These are phyloP conservation scores for Meyerozyma smithsonii DNA, from an alignment of 1,139 yeast genomes.

Conservation along the genomic window DNA sequence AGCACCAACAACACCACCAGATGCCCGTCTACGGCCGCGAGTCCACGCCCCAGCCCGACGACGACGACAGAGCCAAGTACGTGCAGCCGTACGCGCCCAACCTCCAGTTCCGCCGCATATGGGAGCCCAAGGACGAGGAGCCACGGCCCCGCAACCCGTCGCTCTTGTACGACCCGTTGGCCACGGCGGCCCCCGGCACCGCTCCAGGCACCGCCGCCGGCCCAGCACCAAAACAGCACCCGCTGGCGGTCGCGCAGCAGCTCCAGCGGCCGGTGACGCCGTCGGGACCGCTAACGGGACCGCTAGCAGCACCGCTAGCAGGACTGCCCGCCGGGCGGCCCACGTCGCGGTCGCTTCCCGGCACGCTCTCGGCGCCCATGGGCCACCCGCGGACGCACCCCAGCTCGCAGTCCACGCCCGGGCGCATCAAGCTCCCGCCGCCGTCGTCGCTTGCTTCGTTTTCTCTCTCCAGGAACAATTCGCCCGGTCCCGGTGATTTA, in stretches of 20 bases:
- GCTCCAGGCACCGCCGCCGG: constrained; percentile 1
- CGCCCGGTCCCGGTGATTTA: constrained; percentile 6
- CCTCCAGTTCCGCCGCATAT: constrained; percentile 37
- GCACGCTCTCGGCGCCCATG: constrained; percentile 6
- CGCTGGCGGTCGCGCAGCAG: neutral
- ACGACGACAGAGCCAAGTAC: neutral
- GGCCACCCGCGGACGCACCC: constrained; percentile 9
- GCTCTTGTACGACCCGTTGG: constrained; percentile 9
- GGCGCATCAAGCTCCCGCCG: constrained; percentile 5
- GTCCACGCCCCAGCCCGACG: neutral
- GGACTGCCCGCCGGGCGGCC: neutral
- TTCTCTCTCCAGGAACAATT: neutral
- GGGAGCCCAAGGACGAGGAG: constrained; percentile 21
- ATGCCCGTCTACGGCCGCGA: neutral
- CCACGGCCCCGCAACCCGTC: constrained; percentile 9
- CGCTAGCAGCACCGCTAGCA: too few species aligned
- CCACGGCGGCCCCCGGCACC: too few species aligned
- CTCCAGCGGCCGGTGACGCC: constrained; percentile 1
- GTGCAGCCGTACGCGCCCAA: constrained; percentile 24
- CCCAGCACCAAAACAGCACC: too few species aligned
- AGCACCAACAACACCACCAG: neutral
- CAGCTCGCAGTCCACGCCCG: constrained; percentile 5
- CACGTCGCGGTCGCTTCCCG: constrained; percentile 4
- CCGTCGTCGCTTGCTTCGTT: constrained; percentile 10
- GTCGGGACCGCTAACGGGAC: neutral